Evolutionary conservation across 1,284 basidiomycete genomes (phyloP).

Genomic region (Marasmius oreades): DNA sequence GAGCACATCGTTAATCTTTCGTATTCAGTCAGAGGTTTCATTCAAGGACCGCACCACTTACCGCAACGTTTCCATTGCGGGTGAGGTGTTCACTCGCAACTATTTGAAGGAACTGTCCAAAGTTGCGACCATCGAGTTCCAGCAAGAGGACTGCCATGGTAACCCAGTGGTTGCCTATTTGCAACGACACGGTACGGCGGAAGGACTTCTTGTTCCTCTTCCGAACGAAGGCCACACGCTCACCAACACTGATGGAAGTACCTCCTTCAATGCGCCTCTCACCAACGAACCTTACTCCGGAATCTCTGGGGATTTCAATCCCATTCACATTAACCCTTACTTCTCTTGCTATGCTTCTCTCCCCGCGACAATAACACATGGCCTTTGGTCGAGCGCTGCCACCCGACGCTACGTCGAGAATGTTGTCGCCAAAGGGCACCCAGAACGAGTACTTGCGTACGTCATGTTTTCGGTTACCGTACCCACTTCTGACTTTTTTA

Average conservation of each 20-base stretch:
- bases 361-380: slow-evolving; percentile 96
- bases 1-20: slow-evolving; percentile 88
- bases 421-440: slow-evolving; percentile 89
- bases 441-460: slow-evolving; percentile 84
- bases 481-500: slow-evolving; percentile 14
- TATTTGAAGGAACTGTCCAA: slow-evolving; percentile 84
- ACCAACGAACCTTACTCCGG: slow-evolving; percentile 96
- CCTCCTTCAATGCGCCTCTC: slow-evolving; percentile 72
- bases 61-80: slow-evolving; percentile 79
- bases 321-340: slow-evolving; percentile 99
- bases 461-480: slow-evolving; percentile 27
- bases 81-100: slow-evolving; percentile 83
- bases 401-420: slow-evolving; percentile 93
- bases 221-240: slow-evolving; percentile 86
- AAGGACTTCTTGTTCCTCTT: slow-evolving; percentile 77
- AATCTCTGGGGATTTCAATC: slow-evolving; percentile 95
- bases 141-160: slow-evolving; percentile 83
- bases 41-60: slow-evolving; percentile 92
- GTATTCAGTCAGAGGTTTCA: slow-evolving; percentile 78
- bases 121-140: slow-evolving; percentile 86
- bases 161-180: slow-evolving; percentile 95
- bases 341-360: slow-evolving; percentile 93
- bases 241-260: slow-evolving; percentile 52
- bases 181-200: slow-evolving; percentile 81
- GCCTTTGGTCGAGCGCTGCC: slow-evolving; percentile 95